Evolutionary conservation across 2,329 filamentous ascomycete genomes (phyloP).

Genomic region (Eutypa lata): DNA sequence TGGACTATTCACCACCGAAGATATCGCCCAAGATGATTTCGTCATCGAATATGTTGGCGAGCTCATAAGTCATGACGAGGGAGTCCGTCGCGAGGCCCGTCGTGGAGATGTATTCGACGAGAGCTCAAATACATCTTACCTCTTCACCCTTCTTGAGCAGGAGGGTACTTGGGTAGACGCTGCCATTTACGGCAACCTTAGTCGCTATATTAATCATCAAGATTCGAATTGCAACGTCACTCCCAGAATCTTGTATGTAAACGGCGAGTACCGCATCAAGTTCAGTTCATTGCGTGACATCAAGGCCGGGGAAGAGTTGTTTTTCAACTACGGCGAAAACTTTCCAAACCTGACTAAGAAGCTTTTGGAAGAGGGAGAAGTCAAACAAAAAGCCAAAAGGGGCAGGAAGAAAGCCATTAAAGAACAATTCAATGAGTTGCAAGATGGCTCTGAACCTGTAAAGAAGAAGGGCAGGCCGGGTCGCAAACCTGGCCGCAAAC

Average conservation of each 20-base stretch:
- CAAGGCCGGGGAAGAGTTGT: conserved; percentile 69
- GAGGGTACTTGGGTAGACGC: conserved; percentile 70
- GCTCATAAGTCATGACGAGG: conserved; percentile 67
- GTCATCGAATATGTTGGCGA: conserved; percentile 81
- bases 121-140: conserved; percentile 61
- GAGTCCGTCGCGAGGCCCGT: conserved; percentile 62
- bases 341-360: conserved; percentile 61
- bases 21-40: conserved; percentile 66
- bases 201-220: conserved; percentile 81
- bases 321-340: conserved; percentile 76
- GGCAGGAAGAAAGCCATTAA: conserved; percentile 18
- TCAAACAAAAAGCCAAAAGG: conserved; percentile 23
- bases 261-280: conserved; percentile 72
- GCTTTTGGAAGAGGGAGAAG: conserved; percentile 41
- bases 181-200: conserved; percentile 74
- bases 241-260: conserved; percentile 67
- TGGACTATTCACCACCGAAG: conserved; percentile 69
- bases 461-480: conserved; percentile 26
- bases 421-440: conserved; percentile 17
- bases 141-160: conserved; percentile 57
- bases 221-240: conserved; percentile 57
- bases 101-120: conserved; percentile 61
- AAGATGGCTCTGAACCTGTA: conserved; percentile 9
- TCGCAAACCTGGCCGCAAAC: conserved; percentile 25
- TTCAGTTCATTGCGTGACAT: conserved; percentile 68